These are phyloP conservation scores for Russula griseocarnosa DNA, from an alignment of 768 basidiomycete species.

Conservation along the genomic window DNA sequence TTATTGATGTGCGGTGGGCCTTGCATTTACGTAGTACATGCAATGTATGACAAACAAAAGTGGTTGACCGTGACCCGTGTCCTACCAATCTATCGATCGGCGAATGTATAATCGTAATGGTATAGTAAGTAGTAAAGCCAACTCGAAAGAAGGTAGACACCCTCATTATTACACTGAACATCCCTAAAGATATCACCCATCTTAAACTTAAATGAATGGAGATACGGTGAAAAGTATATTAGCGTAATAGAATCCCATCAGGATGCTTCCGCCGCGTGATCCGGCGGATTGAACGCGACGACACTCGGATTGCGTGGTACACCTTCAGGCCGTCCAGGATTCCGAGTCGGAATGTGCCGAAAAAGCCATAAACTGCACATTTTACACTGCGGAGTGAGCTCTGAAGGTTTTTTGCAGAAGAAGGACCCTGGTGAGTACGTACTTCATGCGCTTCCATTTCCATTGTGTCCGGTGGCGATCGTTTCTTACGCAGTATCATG, in stretches of 20 bases:
- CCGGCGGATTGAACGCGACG: not conserved
- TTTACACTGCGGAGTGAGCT: not conserved
- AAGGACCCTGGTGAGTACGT: not conserved
- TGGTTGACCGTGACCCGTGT: too few relatives aligned
- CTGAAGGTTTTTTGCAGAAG: not conserved
- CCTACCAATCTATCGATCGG: too few relatives aligned
- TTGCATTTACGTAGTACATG: too few relatives aligned
- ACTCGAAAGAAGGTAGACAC: not conserved
- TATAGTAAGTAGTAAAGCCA: not conserved
- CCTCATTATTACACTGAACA: not conserved
- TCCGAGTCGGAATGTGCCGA: not conserved
- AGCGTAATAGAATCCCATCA: too few relatives aligned
- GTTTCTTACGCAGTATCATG: not conserved
- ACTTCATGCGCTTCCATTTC: not conserved
- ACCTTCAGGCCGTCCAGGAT: not conserved
- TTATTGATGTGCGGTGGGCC: too few relatives aligned
- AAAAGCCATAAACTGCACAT: not conserved
- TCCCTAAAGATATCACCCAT: not conserved
- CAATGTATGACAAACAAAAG: too few relatives aligned
- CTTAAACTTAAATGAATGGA: too few relatives aligned
- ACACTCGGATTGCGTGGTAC: not conserved
- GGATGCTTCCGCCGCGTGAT: too few relatives aligned
- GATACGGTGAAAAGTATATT: too few relatives aligned
- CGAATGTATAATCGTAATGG: too few relatives aligned
- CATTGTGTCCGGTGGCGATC: not conserved